Conservation (phyloP, 2,329 filamentous ascomycete genomes). For the Microsporum canis region DNA sequence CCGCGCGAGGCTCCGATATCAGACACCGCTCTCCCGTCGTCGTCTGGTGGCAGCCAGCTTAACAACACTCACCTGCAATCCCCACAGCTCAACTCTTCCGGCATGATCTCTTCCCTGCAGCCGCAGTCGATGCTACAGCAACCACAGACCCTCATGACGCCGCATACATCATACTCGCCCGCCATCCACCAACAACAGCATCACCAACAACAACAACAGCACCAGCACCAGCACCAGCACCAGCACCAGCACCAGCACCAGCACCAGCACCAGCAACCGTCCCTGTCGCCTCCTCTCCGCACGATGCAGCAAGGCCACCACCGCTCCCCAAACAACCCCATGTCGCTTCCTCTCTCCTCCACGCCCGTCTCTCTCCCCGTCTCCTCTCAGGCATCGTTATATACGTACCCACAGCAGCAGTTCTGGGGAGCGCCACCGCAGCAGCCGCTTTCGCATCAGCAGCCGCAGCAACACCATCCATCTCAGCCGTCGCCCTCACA, state of each 20-base stretch:
- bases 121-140: constrained; percentile 31
- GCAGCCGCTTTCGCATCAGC: not conserved
- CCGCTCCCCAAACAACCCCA: constrained; percentile 56
- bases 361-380: constrained; percentile 31
- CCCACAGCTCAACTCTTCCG: constrained; percentile 26
- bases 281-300: constrained; percentile 61
- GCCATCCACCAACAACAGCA: constrained; percentile 45
- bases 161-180: constrained; percentile 55
- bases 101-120: constrained; percentile 26
- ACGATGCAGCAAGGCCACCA: constrained; percentile 52
- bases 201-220: not conserved
- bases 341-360: constrained; percentile 47
- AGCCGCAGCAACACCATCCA: constrained; percentile 43
- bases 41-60: constrained; percentile 20
- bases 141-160: constrained; percentile 36
- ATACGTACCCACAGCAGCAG: constrained; percentile 49
- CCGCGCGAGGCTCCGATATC: constrained; percentile 64
- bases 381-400: constrained; percentile 15
- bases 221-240: constrained; percentile 38
- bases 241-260: constrained; percentile 37
- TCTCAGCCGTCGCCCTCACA: constrained; percentile 45
- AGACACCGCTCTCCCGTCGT: constrained; percentile 28
- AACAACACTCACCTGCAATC: constrained; percentile 24
- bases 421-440: constrained; percentile 42
- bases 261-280: constrained; percentile 45